Percentiles rank a stretch among this genome's conserved stretches.
phyloP scores from a whole-genome alignment of 2,329 filamentous ascomycete species.

The Fusarium clavum region DNA sequence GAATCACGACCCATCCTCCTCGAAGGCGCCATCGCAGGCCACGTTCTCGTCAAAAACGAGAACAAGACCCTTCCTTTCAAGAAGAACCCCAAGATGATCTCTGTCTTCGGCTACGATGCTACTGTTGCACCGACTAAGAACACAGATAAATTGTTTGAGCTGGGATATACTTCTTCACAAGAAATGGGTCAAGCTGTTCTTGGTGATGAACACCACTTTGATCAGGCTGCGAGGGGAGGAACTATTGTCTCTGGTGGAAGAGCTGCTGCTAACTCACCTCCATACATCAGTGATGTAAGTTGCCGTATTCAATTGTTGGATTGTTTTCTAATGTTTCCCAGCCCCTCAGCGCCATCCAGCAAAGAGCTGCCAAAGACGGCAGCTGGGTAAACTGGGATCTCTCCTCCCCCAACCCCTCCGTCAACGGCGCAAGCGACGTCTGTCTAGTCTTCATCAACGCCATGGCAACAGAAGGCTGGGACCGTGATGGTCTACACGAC shows the following conservation, averaged over 20 bases:
- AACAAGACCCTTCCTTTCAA: constrained; percentile 70
- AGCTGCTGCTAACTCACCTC: constrained; percentile 62
- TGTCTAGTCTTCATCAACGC: constrained; percentile 86
- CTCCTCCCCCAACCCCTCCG: constrained; percentile 48
- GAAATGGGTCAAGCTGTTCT: constrained; percentile 60
- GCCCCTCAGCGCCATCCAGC: constrained; percentile 58
- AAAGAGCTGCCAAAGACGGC: constrained; percentile 63
- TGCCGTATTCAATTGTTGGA: accelerated
- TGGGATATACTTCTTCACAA: constrained; percentile 60
- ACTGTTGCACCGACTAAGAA: constrained; percentile 60
- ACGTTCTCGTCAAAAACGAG: constrained; percentile 79
- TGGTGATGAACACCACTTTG: constrained; percentile 57
- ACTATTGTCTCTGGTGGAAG: constrained; percentile 65
- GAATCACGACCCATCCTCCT: constrained; percentile 58
- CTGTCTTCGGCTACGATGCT: constrained; percentile 75
- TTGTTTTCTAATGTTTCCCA: constrained; percentile 10
- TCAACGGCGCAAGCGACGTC: constrained; percentile 63
- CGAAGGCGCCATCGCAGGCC: constrained; percentile 69
- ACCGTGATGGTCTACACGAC: constrained; percentile 74
- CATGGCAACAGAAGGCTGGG: constrained; percentile 82
- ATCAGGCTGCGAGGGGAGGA: constrained; percentile 63
- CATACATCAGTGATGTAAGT: constrained; percentile 62
- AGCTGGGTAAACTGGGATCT: constrained; percentile 66
- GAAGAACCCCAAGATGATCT: constrained; percentile 65
- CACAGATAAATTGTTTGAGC: constrained; percentile 57